phyloP scores from a whole-genome alignment of 2,329 filamentous ascomycete species.

The Piedraia hortae region DNA sequence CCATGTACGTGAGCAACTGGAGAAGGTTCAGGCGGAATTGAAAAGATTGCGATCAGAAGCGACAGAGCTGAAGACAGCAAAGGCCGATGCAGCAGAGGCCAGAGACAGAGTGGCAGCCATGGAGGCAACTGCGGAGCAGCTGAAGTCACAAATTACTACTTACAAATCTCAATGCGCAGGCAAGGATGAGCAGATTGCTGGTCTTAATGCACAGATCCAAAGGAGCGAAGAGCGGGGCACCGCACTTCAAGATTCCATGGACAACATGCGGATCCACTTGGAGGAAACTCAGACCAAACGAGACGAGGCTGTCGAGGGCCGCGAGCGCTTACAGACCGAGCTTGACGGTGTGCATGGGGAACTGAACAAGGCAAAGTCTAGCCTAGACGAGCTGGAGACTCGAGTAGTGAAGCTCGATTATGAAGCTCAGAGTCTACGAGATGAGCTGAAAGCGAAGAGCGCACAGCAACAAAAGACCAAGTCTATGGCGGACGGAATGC shows the following conservation, averaged over 20 bases:
- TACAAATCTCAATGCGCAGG: slow-evolving; percentile 44
- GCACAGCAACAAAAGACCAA: slow-evolving; percentile 70
- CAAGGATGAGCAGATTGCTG: slow-evolving; percentile 51
- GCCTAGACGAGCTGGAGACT: slow-evolving; percentile 46
- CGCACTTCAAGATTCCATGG: slow-evolving; percentile 53
- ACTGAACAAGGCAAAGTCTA: slow-evolving; percentile 25
- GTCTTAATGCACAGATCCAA: slow-evolving; percentile 49
- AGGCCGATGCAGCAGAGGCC: slow-evolving; percentile 42
- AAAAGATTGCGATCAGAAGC: slow-evolving; percentile 53
- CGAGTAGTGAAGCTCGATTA: slow-evolving; percentile 38
- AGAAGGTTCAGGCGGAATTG: slow-evolving; percentile 68
- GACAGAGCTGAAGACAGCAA: slow-evolving; percentile 41
- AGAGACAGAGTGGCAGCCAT: slow-evolving; percentile 40
- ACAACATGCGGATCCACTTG: slow-evolving; percentile 46
- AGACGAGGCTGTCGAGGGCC: slow-evolving; percentile 44
- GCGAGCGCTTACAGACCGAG: slow-evolving; percentile 44
- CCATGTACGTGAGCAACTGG: slow-evolving; percentile 49
- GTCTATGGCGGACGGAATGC: slow-evolving; percentile 68
- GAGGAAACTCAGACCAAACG: slow-evolving; percentile 54
- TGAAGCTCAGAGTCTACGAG: slow-evolving; percentile 39
- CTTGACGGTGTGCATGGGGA: slow-evolving; percentile 48
- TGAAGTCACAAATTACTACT: slow-evolving; percentile 43
- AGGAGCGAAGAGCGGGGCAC: slow-evolving; percentile 44
- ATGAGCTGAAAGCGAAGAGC: slow-evolving; percentile 60
- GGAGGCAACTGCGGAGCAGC: slow-evolving; percentile 57